phyloP scores from a whole-genome alignment of 805 yeast species.

The Yarrowia sp. region DNA sequence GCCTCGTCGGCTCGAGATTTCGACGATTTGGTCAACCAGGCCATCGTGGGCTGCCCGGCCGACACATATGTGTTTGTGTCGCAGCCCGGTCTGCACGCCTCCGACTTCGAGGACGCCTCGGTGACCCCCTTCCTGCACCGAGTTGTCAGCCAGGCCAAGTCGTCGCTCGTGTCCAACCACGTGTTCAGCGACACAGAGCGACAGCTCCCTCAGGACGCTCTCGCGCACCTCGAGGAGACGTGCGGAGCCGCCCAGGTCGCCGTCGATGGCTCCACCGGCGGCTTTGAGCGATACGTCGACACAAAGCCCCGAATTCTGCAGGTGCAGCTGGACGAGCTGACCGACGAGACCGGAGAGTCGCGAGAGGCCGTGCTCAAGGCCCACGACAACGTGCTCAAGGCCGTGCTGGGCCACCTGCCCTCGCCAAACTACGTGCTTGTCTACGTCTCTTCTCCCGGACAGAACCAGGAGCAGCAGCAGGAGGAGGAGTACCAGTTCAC shows the following conservation, averaged over 20 bases:
- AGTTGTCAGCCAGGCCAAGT: conserved; percentile 24
- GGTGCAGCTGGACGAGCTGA: conserved; percentile 53
- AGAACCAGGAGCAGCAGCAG: conserved; percentile 1
- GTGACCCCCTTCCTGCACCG: conserved; percentile 34
- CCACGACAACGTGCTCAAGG: conserved; percentile 36
- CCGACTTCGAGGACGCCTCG: conserved; percentile 50
- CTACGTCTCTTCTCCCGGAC: conserved; percentile 38
- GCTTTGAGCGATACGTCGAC: conserved; percentile 56
- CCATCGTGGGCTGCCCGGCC: conserved; percentile 45
- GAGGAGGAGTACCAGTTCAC: conserved; percentile 5
- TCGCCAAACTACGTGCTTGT: conserved; percentile 40
- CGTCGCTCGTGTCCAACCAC: conserved; percentile 9
- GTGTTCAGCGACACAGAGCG: conserved; percentile 31
- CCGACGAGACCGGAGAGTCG: conserved; percentile 31
- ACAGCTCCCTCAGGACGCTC: conserved; percentile 33
- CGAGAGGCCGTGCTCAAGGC: conserved; percentile 17
- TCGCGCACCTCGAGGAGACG: conserved; percentile 38
- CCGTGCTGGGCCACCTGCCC: conserved; percentile 37
- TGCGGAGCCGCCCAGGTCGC: conserved; percentile 52
- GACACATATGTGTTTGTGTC: conserved; percentile 57
- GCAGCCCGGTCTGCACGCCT: conserved; percentile 51
- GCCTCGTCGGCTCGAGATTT: conserved; percentile 17
- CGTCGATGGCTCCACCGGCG: conserved; percentile 44
- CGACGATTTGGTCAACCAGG: conserved; percentile 25
- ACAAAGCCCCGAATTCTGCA: conserved; percentile 57